A percentile compares a stretch with the other conserved stretches of the same genome.
Conservation (phyloP, 2,329 filamentous ascomycete species). For the Zymoseptoria pseudotritici region DNA sequence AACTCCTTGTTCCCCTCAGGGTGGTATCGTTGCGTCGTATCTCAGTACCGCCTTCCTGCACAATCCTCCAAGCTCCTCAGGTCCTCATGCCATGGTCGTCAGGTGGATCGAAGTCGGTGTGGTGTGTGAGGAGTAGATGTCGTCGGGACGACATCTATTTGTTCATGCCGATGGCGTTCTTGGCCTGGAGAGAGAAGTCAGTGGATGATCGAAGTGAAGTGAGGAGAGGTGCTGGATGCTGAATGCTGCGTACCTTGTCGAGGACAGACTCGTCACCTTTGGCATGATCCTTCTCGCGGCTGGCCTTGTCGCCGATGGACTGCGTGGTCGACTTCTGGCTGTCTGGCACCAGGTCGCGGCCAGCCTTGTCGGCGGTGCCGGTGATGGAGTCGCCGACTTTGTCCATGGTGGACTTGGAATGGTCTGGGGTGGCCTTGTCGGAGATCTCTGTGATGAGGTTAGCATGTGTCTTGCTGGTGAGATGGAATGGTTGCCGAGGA, state of each 20-base stretch:
- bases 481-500: constrained; percentile 3
- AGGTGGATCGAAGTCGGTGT: not conserved
- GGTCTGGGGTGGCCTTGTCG: constrained; percentile 53
- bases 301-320: constrained; percentile 43
- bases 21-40: not conserved
- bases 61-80: not conserved
- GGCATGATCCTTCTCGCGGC: constrained; percentile 39
- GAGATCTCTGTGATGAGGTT: constrained; percentile 40
- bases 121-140: not conserved
- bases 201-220: constrained; percentile 2
- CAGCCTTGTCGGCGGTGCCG: constrained; percentile 48
- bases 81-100: not conserved
- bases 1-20: not conserved
- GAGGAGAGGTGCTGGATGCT: constrained; percentile 21
- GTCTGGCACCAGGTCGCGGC: constrained; percentile 35
- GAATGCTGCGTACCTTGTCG: constrained; percentile 28
- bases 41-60: not conserved
- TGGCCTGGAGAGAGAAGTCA: constrained; percentile 38
- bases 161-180: constrained; percentile 40
- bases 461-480: constrained; percentile 10
- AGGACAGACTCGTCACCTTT: constrained; percentile 30
- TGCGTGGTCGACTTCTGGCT: constrained; percentile 48
- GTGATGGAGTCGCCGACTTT: constrained; percentile 52
- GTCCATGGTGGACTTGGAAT: constrained; percentile 53
- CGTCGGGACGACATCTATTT: constrained; percentile 24